phyloP scores from a whole-genome alignment of 306 rosid species.

The Acacia acuminata region DNA sequence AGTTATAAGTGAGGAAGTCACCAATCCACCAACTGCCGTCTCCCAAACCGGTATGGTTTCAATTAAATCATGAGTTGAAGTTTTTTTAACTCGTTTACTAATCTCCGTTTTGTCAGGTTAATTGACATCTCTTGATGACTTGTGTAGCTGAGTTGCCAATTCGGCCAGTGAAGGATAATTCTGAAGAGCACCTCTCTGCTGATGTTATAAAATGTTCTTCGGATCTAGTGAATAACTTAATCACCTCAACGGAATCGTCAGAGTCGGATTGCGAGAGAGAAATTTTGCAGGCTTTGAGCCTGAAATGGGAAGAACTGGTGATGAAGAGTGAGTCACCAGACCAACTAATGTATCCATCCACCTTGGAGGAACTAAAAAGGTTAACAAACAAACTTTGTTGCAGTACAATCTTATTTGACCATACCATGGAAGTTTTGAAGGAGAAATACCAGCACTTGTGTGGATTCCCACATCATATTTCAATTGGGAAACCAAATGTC shows the following conservation, averaged over 20 bases:
- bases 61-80: not conserved
- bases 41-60: slow-evolving; percentile 44
- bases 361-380: slow-evolving; percentile 47
- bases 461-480: slow-evolving; percentile 44
- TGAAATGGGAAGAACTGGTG: slow-evolving; percentile 51
- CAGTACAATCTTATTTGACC: slow-evolving; percentile 48
- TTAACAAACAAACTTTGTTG: slow-evolving; percentile 36
- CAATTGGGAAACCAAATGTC: slow-evolving; percentile 35
- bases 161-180: slow-evolving; percentile 9
- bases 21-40: slow-evolving; percentile 25
- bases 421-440: slow-evolving; percentile 51
- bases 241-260: slow-evolving; percentile 32
- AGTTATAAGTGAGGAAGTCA: slow-evolving; percentile 32
- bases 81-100: not conserved
- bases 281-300: slow-evolving; percentile 47
- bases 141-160: slow-evolving; percentile 45
- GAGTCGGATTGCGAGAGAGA: slow-evolving; percentile 36
- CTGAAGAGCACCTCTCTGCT: slow-evolving; percentile 35
- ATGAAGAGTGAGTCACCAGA: slow-evolving; percentile 39
- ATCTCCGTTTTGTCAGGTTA: slow-evolving; percentile 26
- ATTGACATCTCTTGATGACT: slow-evolving; percentile 18
- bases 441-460: slow-evolving; percentile 39
- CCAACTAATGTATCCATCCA: slow-evolving; percentile 38
- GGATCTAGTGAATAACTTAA: slow-evolving; percentile 22
- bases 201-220: slow-evolving; percentile 31